Evolutionary conservation across 2,329 filamentous ascomycete species (phyloP), one percentile per base, ranked within the genome.

Genomic region (Sporothrix globosa): DNA sequence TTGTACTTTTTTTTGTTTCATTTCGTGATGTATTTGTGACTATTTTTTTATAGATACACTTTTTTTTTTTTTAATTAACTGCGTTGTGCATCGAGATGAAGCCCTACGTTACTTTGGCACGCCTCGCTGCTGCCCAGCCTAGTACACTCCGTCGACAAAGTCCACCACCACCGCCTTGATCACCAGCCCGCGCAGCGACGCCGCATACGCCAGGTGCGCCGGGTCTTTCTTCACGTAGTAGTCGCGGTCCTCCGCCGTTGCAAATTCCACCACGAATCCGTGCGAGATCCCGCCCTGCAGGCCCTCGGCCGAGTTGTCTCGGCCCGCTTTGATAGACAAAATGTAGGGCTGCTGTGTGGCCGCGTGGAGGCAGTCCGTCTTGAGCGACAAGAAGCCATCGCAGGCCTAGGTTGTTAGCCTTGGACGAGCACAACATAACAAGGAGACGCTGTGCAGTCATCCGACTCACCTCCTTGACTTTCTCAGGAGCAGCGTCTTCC

Each of bases 161-260:
- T 70, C 69, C 13, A 67, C 69, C 2, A 70, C 69, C 4, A 60
- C 27, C 24, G 61, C 69, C 60, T 70, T 66, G 21, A 10, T 21
- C 39, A 70, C 60, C 10, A 70, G 7, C 2, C 21, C 52, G 11
- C 30, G 50, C 60, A 70, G 52, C 41, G 34, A 34, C 61, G 17
- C n/a, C 13, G 50, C 80, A 74, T 91, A 92, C 0, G 78, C 85
- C 53, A 83, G 79, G 76, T 93, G 91, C 9, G 80, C 85, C 2
- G 88, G 88, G 75, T 93, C 91, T 39, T 87, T 80, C 68, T 85
- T 78, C 6, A 91, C 79, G 76, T 92, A 93, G 74, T 92, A 92
- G 72, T 89, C 85, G 63, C 90, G 82, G 76, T 93, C 90, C 73
- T 86, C 84, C 17, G 82, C 81, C 34, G 77, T 89, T 10, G 85